A percentile compares a stretch with the other conserved stretches of the same genome.
phyloP scores from a whole-genome alignment of 805 yeast genomes.

The Saturnispora ahearnii region DNA sequence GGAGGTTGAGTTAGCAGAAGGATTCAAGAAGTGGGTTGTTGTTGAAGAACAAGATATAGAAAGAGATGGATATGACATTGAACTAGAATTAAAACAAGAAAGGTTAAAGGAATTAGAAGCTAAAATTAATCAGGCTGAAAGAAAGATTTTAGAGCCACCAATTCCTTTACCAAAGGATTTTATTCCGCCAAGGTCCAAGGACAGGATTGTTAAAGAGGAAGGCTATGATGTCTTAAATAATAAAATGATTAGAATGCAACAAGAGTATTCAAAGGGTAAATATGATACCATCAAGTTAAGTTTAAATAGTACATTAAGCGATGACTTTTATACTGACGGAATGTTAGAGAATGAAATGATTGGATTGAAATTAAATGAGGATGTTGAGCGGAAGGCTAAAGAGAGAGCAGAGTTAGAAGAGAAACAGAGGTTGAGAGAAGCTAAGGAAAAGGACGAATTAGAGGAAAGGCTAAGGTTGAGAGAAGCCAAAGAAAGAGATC shows the following conservation, averaged over 20 bases:
- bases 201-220: background rate
- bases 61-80: slow-evolving; percentile 29
- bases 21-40: slow-evolving; percentile 67
- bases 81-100: slow-evolving; percentile 28
- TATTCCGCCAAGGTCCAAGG: slow-evolving; percentile 6
- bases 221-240: background rate
- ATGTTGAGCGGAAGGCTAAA: background rate
- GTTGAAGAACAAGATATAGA: slow-evolving; percentile 56
- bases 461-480: background rate
- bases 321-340: background rate
- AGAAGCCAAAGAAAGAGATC: background rate
- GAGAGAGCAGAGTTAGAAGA: background rate
- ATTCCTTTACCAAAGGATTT: slow-evolving; percentile 17
- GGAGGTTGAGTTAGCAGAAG: slow-evolving; percentile 72
- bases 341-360: background rate
- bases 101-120: slow-evolving; percentile 24
- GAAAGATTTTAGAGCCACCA: slow-evolving; percentile 19
- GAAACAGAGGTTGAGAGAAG: background rate
- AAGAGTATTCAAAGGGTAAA: slow-evolving; percentile 2
- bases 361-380: background rate
- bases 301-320: background rate
- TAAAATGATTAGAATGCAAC: slow-evolving; percentile 3
- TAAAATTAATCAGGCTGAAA: slow-evolving; percentile 22
- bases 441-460: background rate
- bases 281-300: background rate